phyloP scores from a whole-genome alignment of 2,329 filamentous ascomycete genomes.

The Phialocephala subalpina region DNA sequence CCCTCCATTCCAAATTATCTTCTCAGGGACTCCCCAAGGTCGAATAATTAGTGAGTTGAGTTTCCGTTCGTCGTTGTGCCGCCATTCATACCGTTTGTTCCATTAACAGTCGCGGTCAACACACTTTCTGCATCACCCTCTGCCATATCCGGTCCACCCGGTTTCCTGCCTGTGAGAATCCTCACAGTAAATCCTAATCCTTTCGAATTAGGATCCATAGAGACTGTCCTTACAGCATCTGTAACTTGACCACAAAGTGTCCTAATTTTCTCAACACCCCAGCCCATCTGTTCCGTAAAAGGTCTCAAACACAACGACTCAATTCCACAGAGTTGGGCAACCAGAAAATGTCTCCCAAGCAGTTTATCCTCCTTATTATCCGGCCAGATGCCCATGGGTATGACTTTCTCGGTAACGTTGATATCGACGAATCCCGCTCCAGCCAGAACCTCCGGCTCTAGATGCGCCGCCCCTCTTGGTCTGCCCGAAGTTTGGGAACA shows the following conservation, averaged over 20 bases:
- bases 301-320: constrained; percentile 39
- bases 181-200: constrained; percentile 37
- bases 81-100: constrained; percentile 12
- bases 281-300: constrained; percentile 38
- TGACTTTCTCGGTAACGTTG: constrained; percentile 33
- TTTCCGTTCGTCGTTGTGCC: not conserved
- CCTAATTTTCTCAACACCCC: constrained; percentile 37
- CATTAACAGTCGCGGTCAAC: constrained; percentile 16
- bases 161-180: constrained; percentile 40
- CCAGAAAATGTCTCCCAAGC: constrained; percentile 39
- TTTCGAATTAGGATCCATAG: constrained; percentile 32
- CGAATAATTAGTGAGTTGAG: too few species aligned
- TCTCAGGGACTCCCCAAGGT: too few species aligned
- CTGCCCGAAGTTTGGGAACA: constrained; percentile 35
- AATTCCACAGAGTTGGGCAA: constrained; percentile 34
- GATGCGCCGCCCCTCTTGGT: constrained; percentile 31
- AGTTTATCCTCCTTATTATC: constrained; percentile 40
- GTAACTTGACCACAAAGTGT: constrained; percentile 26
- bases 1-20: not conserved
- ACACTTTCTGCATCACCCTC: constrained; percentile 22
- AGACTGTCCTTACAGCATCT: constrained; percentile 29
- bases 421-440: constrained; percentile 54
- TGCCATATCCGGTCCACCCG: constrained; percentile 23
- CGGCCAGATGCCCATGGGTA: constrained; percentile 47
- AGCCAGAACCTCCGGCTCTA: constrained; percentile 39